Base-by-base conservation (phyloP, 2,329 filamentous ascomycete species). In the Fusarium sp. region DNA sequence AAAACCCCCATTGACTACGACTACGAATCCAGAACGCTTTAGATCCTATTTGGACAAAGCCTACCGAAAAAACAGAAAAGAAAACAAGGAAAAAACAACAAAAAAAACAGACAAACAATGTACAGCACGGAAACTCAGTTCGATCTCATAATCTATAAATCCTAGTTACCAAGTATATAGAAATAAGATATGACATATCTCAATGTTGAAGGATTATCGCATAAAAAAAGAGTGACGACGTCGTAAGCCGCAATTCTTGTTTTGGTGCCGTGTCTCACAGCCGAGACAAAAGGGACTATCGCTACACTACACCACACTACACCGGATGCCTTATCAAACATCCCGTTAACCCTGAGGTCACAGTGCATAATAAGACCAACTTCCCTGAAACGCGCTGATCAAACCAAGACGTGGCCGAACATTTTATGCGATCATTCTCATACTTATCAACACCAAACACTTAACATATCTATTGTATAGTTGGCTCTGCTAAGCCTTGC, bases 41-140 rank as follows among this genome's bases (percentile, higher is more conserved):
- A 53, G 45, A 58, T 57, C 54, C 61, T 38, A 62, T 54, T 32
- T 62, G 55, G 58, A 68, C 47, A 32, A 61, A 44, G 27, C 63
- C 44, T 40, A 57, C 47, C 56, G 57, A 45, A 58, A 40, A 40
- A 44, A 20, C 40, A 55, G 20, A 56, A 32, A 55, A 62, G 43
- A 34, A 38, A 51, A 18, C 51, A 54, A n/a, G 15, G 20, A 57
- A 58, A 49, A 60, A 43, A 49, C 9, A 30, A 43, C 15, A 48
- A 41, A 56, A 69, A 54, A 47, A 53, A 20, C 54, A 57, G 56
- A 52, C 47, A 55, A 44, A 61, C 25, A 53, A 40, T 38, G 45
- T 51, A 62, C 38, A 59, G 45, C 51, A 32, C 40, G 30, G 29
- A 38, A 43, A 45, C 51, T 45, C 29, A 32, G 6, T 38, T n/a